A percentile compares a stretch with the other conserved stretches of the same genome.
Evolutionary conservation across 2,329 filamentous ascomycete genomes (phyloP).

Genomic region (Pseudogymnoascus sp.): DNA sequence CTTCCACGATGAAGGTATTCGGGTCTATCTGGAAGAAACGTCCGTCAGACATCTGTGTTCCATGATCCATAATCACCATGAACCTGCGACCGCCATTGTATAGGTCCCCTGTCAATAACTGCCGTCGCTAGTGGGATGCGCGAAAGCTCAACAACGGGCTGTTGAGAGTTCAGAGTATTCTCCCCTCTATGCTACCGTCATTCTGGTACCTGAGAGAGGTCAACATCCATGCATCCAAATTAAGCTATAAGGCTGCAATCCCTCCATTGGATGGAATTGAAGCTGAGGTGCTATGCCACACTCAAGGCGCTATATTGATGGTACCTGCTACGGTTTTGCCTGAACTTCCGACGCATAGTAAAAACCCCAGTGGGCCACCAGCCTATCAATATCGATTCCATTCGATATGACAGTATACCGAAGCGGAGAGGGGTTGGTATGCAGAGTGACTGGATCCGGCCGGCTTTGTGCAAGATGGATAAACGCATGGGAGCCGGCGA

Average conservation of each 20-base stretch:
- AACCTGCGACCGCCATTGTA: neutral
- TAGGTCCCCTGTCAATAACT: conserved; percentile 5
- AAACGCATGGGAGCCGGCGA: neutral
- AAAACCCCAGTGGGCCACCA: neutral
- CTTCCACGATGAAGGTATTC: neutral
- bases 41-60: neutral
- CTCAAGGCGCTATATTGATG: neutral
- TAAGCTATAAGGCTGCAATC: neutral
- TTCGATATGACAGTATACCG: neutral
- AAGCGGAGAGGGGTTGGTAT: neutral
- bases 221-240: neutral
- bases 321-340: neutral
- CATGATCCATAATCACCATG: neutral
- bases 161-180: neutral
- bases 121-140: neutral
- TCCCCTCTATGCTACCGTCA: neutral
- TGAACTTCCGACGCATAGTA: neutral
- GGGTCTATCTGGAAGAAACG: neutral
- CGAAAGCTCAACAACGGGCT: neutral
- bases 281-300: neutral
- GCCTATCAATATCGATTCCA: neutral
- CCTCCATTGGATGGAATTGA: neutral
- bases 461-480: neutral
- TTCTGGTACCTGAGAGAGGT: neutral
- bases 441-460: neutral